phyloP scores from a whole-genome alignment of 2,329 filamentous ascomycete genomes.

The Gnomoniopsis smithogilvyi region DNA sequence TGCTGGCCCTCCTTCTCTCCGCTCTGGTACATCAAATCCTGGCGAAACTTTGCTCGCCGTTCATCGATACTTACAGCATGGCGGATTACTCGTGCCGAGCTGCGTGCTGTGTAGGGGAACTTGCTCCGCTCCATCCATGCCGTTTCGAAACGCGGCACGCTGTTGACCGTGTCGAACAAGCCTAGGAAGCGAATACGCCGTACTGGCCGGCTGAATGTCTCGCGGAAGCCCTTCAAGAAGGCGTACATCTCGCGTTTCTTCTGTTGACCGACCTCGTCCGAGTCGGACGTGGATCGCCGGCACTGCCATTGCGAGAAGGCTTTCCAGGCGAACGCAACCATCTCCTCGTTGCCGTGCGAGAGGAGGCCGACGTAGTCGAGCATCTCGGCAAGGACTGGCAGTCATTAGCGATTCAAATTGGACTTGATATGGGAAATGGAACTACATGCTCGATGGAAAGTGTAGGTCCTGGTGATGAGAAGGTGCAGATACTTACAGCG shows the following conservation, averaged over 20 bases:
- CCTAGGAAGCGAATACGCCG: slow-evolving; percentile 73
- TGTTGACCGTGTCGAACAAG: slow-evolving; percentile 80
- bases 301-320: slow-evolving; percentile 73
- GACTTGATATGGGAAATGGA: no score
- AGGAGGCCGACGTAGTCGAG: slow-evolving; percentile 78
- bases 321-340: slow-evolving; percentile 82
- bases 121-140: slow-evolving; percentile 76
- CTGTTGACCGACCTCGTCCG: slow-evolving; percentile 38
- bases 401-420: no score
- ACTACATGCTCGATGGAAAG: no score
- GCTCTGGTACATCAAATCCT: slow-evolving; percentile 63
- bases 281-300: slow-evolving; percentile 42
- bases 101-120: slow-evolving; percentile 65
- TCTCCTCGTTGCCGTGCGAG: slow-evolving; percentile 79
- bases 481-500: slow-evolving; percentile 37
- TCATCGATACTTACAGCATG: slow-evolving; percentile 72
- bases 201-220: slow-evolving; percentile 76
- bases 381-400: slow-evolving; percentile 68
- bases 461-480: no score
- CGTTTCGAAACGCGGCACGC: slow-evolving; percentile 72
- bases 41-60: slow-evolving; percentile 67
- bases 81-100: slow-evolving; percentile 58
- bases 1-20: slow-evolving; percentile 19
- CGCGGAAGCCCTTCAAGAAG: slow-evolving; percentile 76
- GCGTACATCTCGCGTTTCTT: slow-evolving; percentile 62